These are phyloP conservation scores for Raffaelea deltoideospora DNA, from an alignment of 2,329 filamentous ascomycete species.

Conservation along the genomic window DNA sequence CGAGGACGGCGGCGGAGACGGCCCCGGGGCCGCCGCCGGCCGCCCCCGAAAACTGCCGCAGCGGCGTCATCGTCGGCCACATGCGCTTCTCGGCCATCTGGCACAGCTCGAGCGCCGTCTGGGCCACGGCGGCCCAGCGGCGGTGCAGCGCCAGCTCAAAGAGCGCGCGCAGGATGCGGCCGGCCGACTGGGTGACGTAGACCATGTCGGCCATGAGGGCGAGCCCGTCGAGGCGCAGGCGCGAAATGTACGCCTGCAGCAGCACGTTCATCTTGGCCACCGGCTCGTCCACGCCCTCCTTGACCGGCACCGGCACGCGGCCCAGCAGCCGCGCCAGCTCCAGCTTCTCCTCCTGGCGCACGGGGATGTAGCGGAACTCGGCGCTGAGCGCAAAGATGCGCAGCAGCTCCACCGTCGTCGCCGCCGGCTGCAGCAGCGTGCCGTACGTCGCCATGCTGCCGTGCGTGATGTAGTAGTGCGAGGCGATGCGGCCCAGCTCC, in stretches of 20 bases:
- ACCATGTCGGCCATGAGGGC: conserved; percentile 98
- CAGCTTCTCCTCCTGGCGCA: conserved; percentile 93
- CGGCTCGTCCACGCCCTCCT: conserved; percentile 92
- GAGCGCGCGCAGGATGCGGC: conserved; percentile 84
- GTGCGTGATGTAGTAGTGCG: conserved; percentile 96
- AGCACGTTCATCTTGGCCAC: conserved; percentile 98
- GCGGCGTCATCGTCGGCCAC: conserved; percentile 97
- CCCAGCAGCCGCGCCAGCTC: conserved; percentile 85
- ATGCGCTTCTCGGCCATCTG: conserved; percentile 99
- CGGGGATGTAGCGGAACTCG: conserved; percentile 98
- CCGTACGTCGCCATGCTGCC: conserved; percentile 97
- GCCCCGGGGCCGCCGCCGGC: too few species aligned
- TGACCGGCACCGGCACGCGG: conserved; percentile 86
- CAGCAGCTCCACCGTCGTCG: conserved; percentile 91
- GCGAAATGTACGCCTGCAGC: conserved; percentile 89
- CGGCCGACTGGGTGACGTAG: conserved; percentile 94
- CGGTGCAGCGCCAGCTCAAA: conserved; percentile 98
- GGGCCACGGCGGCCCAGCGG: conserved; percentile 86
- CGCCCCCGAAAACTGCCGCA: conserved; percentile 65
- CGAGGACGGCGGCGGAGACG: conserved; percentile 51
- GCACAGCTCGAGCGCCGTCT: conserved; percentile 82
- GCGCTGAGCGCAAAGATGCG: conserved; percentile 90
- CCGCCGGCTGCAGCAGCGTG: conserved; percentile 81
- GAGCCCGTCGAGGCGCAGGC: conserved; percentile 82
- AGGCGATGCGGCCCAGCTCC: conserved; percentile 87